Evolutionary conservation across 352 stramenopile species (phyloP), one percentile per base, ranked within the genome.

Genomic region (Sclerospora graminicola): DNA sequence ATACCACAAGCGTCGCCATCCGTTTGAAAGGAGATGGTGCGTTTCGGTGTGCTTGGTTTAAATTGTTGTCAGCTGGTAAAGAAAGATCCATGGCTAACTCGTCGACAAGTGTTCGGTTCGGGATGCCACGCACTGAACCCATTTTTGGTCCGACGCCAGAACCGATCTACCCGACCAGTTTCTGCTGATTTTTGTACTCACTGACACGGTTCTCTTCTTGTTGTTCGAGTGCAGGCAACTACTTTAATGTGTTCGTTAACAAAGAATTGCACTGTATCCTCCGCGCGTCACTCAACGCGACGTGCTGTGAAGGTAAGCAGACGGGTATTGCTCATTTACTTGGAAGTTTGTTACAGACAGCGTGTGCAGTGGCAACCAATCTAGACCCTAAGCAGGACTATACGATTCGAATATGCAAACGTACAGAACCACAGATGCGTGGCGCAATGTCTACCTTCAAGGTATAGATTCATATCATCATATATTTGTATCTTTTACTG

Each of bases 181-280:
- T 29, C 30, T 42, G 33, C 27, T 57, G 35, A 26, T 58, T 46
- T 57, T 21, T 15, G 18, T 34, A 27, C n/a, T 15, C 26, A 18
- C 32, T 49, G 30, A 16, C 16, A 15, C 16, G 8, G 13, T 35
- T 35, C n/a, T 50, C 14, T 9, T 18, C 24, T n/a, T 54, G 8
- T 37, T 23, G 20, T 10, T 55, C 21, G 13, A 38, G 23, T 19
- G 14, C 56, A 89, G 81, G 81, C 32, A 92, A 92, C 53, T 92
- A 89, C 50, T 92, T 92, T 38, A 92, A 92, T 35, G 67, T 90
- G 26, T 92, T 92, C 42, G 76, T 92, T 31, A 81, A 92, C 36
- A 62, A 67, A 11, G 43, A 60, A 15, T 75, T 92, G 45, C 61
- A 59, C 21, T 87, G 73, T 41, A 90, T 90, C 39, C 62, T 92